These are phyloP conservation scores for Fusarium sp. DNA, from an alignment of 2,329 filamentous ascomycete genomes.

Conservation along the genomic window DNA sequence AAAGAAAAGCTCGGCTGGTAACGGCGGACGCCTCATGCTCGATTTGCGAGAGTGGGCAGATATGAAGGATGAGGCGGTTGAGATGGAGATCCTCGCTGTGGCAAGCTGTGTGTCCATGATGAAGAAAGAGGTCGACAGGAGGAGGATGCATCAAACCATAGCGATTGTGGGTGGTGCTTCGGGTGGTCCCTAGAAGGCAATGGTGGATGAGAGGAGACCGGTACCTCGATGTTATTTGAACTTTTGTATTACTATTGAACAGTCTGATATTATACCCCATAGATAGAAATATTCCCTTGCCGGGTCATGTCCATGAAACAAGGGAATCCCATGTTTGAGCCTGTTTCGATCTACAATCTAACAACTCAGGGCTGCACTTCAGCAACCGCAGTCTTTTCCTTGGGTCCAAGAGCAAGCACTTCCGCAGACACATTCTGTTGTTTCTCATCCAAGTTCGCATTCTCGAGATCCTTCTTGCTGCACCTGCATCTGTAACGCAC, in stretches of 20 bases:
- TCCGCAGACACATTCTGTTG: constrained; percentile 42
- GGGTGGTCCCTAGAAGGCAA: constrained; percentile 14
- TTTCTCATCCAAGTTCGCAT: constrained; percentile 45
- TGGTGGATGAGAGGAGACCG: neutral
- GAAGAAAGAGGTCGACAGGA: constrained; percentile 72
- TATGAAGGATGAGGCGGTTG: constrained; percentile 48
- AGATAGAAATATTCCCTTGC: neutral
- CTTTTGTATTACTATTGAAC: neutral
- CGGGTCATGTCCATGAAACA: neutral
- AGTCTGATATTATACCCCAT: too few species aligned
- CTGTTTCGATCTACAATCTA: too few species aligned
- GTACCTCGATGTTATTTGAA: constrained; percentile 5
- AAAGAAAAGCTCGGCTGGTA: constrained; percentile 56
- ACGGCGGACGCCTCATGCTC: constrained; percentile 61
- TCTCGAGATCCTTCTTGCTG: constrained; percentile 53
- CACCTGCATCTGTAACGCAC: constrained; percentile 57
- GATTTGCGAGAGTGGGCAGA: constrained; percentile 54
- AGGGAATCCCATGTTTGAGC: neutral
- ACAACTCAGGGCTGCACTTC: constrained; percentile 21
- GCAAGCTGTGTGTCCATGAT: constrained; percentile 70
- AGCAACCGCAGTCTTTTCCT: constrained; percentile 43
- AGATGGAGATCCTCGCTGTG: constrained; percentile 64
- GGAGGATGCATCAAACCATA: constrained; percentile 62
- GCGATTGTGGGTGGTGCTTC: constrained; percentile 52
- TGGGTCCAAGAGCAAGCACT: constrained; percentile 36